Conservation (phyloP, 257 asterid genomes). For the Ocimum tenuiflorum region DNA sequence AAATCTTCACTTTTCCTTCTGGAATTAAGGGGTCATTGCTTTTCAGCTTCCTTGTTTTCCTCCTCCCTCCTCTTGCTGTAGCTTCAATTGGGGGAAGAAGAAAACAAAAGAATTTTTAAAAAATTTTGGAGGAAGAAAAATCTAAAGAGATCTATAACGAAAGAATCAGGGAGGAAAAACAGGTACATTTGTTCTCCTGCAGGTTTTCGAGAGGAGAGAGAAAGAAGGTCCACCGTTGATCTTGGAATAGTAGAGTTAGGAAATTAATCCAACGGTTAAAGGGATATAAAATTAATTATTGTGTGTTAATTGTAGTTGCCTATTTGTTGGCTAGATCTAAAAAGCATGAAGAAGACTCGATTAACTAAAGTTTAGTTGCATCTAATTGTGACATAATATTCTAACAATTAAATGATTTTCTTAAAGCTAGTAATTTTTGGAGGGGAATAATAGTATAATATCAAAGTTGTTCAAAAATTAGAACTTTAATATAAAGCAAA, state of each 20-base stretch:
- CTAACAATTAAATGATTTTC: no score
- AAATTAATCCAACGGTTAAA: slow-evolving; percentile 36
- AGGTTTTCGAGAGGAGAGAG: slow-evolving; percentile 32
- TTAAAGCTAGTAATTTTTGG: no score
- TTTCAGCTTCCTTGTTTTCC: slow-evolving; percentile 1
- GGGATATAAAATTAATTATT: neutral
- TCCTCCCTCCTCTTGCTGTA: slow-evolving; percentile 26
- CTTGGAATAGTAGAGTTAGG: slow-evolving; percentile 17
- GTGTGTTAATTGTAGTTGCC: neutral
- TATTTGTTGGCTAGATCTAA: no score
- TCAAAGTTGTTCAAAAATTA: no score
- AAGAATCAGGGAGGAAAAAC: slow-evolving; percentile 21
- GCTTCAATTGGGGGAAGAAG: slow-evolving; percentile 20
- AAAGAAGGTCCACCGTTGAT: slow-evolving; percentile 36
- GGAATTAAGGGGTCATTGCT: neutral
- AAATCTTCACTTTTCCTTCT: neutral
- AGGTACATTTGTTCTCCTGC: slow-evolving; percentile 15
- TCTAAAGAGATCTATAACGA: slow-evolving; percentile 22
- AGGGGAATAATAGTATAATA: no score
- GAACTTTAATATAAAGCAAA: no score
- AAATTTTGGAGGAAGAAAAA: neutral
- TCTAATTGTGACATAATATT: no score
- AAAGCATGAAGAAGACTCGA: neutral
- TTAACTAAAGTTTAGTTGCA: neutral
- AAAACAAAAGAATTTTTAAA: slow-evolving; percentile 24